Conservation (phyloP, 106 monocot species). For the Allium cepa region DNA sequence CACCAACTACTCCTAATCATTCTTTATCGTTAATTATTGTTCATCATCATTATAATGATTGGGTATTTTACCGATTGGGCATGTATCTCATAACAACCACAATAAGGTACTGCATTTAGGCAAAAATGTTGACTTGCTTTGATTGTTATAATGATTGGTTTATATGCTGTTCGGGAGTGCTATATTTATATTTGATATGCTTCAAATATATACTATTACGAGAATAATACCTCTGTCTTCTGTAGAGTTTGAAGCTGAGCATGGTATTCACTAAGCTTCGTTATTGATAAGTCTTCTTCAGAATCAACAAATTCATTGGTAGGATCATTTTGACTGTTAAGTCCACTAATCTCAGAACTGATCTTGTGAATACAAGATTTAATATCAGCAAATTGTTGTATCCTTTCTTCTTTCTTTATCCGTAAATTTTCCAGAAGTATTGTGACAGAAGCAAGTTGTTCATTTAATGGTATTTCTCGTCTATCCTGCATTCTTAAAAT, state of each 20-base stretch:
- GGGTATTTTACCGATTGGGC: no score
- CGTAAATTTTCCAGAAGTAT: constrained; percentile 61
- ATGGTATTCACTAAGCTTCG: constrained; percentile 67
- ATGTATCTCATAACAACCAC: no score
- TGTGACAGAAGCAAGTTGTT: constrained; percentile 49
- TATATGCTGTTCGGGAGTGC: no score
- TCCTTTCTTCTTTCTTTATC: constrained; percentile 53
- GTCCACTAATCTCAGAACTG: constrained; percentile 46
- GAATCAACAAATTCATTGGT: constrained; percentile 1
- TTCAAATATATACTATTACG: no score
- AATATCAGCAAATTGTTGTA: constrained; percentile 63
- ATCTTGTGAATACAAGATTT: constrained; percentile 63
- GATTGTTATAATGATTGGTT: no score
- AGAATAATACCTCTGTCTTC: constrained; percentile 74
- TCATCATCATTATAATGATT: no score
- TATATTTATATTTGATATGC: no score
- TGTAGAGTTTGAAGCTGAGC: constrained; percentile 56
- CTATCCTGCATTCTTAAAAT: constrained; percentile 40
- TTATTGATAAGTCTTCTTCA: constrained; percentile 76
- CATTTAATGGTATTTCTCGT: constrained; percentile 44
- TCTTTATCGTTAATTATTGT: no score
- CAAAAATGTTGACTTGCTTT: no score
- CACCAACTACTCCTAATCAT: no score
- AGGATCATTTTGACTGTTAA: constrained; percentile 12
- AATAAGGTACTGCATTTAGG: no score